Conservation (phyloP, 805 yeast genomes). For the Schizosaccharomyces japonicus region DNA sequence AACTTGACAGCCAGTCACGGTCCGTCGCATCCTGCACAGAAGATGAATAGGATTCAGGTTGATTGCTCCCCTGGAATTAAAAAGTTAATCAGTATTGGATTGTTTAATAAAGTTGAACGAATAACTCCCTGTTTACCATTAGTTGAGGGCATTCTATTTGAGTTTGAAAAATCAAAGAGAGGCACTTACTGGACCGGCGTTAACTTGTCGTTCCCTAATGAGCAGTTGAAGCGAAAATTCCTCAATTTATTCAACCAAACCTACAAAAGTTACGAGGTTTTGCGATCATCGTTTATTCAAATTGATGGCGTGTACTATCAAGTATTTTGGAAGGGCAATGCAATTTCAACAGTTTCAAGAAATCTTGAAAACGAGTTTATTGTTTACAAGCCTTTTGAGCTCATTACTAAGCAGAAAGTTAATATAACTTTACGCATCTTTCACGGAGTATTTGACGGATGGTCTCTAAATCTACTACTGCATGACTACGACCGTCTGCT, state of each 20-base stretch:
- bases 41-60: no score
- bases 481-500: conserved; percentile 8
- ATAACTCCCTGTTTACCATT: conserved; percentile 12
- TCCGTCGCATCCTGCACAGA: no score
- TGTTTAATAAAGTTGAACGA: neutral
- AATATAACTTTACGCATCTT: conserved; percentile 7
- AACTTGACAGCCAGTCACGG: no score
- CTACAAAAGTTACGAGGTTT: conserved; percentile 6
- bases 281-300: conserved; percentile 9
- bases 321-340: conserved; percentile 7
- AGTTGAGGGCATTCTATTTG: conserved; percentile 12
- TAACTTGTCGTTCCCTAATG: conserved; percentile 7
- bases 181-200: conserved; percentile 8
- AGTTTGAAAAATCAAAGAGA: conserved; percentile 4
- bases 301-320: conserved; percentile 9
- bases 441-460: conserved; percentile 13
- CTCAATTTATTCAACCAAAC: conserved; percentile 6
- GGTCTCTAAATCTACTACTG: conserved; percentile 8
- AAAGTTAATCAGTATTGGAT: no score
- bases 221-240: conserved; percentile 7
- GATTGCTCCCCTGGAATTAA: no score
- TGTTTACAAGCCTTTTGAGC: neutral
- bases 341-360: neutral
- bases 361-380: neutral
- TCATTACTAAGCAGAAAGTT: no score